Conservation (phyloP, 2,329 filamentous ascomycete genomes). For the Leptodontidium sp. region DNA sequence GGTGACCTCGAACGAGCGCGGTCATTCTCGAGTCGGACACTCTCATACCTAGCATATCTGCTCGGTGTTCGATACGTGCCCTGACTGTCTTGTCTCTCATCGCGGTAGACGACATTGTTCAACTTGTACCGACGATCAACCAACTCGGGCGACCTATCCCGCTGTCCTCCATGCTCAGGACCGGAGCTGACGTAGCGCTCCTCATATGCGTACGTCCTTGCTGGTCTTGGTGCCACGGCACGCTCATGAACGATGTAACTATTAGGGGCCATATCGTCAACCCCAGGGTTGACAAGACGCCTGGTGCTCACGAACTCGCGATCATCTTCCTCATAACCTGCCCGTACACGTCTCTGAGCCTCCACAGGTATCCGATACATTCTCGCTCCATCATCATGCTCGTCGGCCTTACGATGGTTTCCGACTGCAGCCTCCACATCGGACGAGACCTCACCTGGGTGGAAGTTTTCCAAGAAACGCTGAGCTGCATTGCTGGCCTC, state of each 20-base stretch:
- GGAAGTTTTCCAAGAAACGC: constrained; percentile 49
- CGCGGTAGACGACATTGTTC: constrained; percentile 46
- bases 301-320: constrained; percentile 22
- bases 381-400: constrained; percentile 28
- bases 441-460: constrained; percentile 38
- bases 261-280: constrained; percentile 24
- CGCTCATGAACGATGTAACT: constrained; percentile 39
- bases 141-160: constrained; percentile 45
- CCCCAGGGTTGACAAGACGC: constrained; percentile 25
- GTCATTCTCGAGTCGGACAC: constrained; percentile 46
- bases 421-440: constrained; percentile 27
- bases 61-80: constrained; percentile 43
- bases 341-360: constrained; percentile 30
- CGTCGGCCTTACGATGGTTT: constrained; percentile 32
- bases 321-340: constrained; percentile 33
- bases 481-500: constrained; percentile 50
- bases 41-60: constrained; percentile 47
- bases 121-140: constrained; percentile 46
- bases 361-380: constrained; percentile 31
- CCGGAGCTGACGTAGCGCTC: constrained; percentile 38
- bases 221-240: constrained; percentile 30
- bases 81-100: constrained; percentile 45
- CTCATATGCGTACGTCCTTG: constrained; percentile 39
- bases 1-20: constrained; percentile 48
- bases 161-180: constrained; percentile 32